Conservation (phyloP, 192 early-diverging fungal genomes). For the Diversispora eburnea region DNA sequence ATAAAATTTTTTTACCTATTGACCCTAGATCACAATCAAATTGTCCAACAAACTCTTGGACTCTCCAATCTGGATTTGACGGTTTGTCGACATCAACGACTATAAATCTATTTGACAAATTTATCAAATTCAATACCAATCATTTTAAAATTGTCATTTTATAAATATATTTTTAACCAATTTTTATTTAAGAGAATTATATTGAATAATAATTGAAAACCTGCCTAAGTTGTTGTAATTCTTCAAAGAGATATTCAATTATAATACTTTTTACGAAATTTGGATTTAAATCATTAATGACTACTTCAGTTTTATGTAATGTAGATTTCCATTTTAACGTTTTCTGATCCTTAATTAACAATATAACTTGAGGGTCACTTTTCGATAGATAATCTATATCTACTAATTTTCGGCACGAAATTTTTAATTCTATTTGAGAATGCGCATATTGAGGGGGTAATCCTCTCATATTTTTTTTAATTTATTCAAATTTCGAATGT, state of each 20-base stretch:
- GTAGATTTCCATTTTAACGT: constrained; percentile 13
- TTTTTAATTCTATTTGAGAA: constrained; percentile 7
- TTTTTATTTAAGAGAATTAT: no score
- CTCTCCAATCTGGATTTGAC: constrained; percentile 37
- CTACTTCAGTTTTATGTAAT: constrained; percentile 36
- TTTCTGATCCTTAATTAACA: constrained; percentile 30
- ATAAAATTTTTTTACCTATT: constrained; percentile 38
- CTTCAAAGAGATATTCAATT: constrained; percentile 47
- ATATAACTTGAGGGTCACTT: constrained; percentile 35
- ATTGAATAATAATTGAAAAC: background rate
- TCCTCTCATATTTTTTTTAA: no score
- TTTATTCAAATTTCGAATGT: no score
- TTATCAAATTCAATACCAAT: background rate
- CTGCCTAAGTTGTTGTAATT: constrained; percentile 36
- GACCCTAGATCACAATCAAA: constrained; percentile 42
- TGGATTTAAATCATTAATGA: constrained; percentile 45
- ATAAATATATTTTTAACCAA: no score
- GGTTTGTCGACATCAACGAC: constrained; percentile 39
- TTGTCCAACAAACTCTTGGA: constrained; percentile 40
- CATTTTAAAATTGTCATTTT: no score
- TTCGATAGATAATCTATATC: constrained; percentile 36
- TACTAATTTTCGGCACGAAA: constrained; percentile 22
- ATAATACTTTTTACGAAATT: constrained; percentile 39
- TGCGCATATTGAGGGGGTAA: background rate
- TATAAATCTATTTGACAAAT: constrained; percentile 27